Evolutionary conservation across 2,329 filamentous ascomycete genomes (phyloP), one percentile per base, ranked within the genome.

Genomic region (Penicillium sp.): DNA sequence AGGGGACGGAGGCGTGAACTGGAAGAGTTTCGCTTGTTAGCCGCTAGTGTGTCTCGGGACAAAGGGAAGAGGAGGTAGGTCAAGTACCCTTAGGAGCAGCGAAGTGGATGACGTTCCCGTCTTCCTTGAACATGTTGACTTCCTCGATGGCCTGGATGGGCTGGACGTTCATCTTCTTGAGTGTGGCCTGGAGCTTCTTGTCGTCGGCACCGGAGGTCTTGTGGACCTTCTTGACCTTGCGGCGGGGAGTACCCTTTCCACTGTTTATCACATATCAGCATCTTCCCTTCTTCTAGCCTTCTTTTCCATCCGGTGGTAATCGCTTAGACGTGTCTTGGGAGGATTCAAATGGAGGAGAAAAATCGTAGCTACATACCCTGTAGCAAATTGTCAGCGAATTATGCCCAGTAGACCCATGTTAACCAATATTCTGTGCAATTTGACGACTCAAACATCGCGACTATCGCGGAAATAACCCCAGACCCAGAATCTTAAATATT

Each of bases 61-160:
- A 11, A 31, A 35, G 52, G n/a, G 48, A 8, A 56, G n/a, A n/a
- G 17, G 46, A n/a, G 26, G 47, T 38, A 85, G 88, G 78, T 84
- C 98, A 85, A 88, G 78, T 84, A 98, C 95, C 95, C 87, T 97
- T 97, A 74, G 95, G 95, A 77, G 92, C 92, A 75, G 92, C 91
- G 81, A 99, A 99, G 88, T 99, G 95, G 78, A 99, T 98, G 82
- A 99, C 95, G 82, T 99, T 99, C 82, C 95, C 95, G 80, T 99
- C 95, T 79, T 91, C 91, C 91, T 99, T 99, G 90, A 99, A 99
- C 95, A 99, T 99, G 90, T 99, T 99, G 81, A 99, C 95, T 87
- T 99, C 95, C 89, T 99, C 95, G 76, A 99, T 99, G 71, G 91
- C 92, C 86, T 96, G 93, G 83, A 99, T 98, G 76, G 95, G 95